phyloP scores from a whole-genome alignment of 1,139 yeast genomes.

The Scheffersomyces lignicola region DNA sequence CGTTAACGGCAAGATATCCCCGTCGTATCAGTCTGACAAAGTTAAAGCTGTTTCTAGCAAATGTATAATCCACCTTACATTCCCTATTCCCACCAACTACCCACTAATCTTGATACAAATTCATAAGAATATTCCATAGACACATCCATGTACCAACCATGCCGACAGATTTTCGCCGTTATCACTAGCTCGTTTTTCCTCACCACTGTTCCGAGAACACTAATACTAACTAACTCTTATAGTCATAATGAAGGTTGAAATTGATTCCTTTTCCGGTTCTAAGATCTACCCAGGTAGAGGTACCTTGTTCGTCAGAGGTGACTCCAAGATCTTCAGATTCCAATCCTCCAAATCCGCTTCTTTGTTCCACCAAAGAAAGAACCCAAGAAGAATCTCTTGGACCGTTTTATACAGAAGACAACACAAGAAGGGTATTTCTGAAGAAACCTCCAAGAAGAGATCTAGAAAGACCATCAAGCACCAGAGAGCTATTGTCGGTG shows the following conservation, averaged over 20 bases:
- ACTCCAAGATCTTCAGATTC: slow-evolving; percentile 99
- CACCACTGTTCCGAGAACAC: no score
- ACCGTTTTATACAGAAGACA: slow-evolving; percentile 99
- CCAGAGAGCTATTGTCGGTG: slow-evolving; percentile 99
- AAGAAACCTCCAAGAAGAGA: slow-evolving; percentile 97
- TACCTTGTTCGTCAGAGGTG: slow-evolving; percentile 98
- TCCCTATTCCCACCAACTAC: no score
- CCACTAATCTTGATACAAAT: no score
- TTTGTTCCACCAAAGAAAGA: slow-evolving; percentile 99
- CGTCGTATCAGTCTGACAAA: no score
- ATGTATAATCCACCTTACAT: no score
- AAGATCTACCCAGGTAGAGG: slow-evolving; percentile 99
- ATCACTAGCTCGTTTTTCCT: no score
- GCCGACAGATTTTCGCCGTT: no score
- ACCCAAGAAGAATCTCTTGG: slow-evolving; percentile 99
- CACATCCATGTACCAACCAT: no score
- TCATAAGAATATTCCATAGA: no score
- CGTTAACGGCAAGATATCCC: no score
- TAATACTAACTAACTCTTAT: slow-evolving; percentile 12
- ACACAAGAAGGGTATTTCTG: slow-evolving; percentile 99
- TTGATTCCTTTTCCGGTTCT: slow-evolving; percentile 98
- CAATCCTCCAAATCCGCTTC: slow-evolving; percentile 97
- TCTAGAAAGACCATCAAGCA: slow-evolving; percentile 96
- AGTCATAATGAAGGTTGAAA: slow-evolving; percentile 92
- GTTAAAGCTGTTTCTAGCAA: no score